Evolutionary conservation across 768 basidiomycete genomes (phyloP), one percentile per base, ranked within the genome.

Genomic region (Tricholoma saponaceum): DNA sequence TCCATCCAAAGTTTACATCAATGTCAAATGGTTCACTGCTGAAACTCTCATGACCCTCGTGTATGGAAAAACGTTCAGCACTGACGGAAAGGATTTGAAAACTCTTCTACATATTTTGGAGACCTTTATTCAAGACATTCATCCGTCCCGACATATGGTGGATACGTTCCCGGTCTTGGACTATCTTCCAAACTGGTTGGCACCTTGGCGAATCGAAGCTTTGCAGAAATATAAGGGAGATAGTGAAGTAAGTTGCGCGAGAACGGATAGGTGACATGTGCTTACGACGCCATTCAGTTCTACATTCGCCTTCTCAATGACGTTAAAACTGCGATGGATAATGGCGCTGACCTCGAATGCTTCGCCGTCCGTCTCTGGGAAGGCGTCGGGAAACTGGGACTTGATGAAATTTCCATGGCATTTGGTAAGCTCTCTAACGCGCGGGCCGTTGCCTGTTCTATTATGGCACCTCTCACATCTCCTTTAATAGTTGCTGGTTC

Each of bases 71-170:
- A 59, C 66, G 13, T 51, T 69, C 13, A 49, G 18, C 1, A 61
- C 62, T 30, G 65, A 69, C 57, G 64, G 60, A 43, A 52, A 60
- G 22, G 69, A 70, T 46, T 59, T 69, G 10, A 43, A 35, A 28
- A 55, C 56, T 3, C 57, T 70, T 18, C 51, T 62, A 5, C 25
- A 22, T 23, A 61, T 70, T 4, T 52, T 70, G 26, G 61, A 62
- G 10, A 63, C 60, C 37, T 69, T 70, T 53, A 57, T 66, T 30
- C 30, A 53, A 6, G 63, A 69, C 43, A 64, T 57, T 35, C 58
- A 61, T 57, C 66, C 67, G 25, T 56, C 56, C 12, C 53, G 53
- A 1, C 56, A 61, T 46, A 30, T 58, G 3, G 60, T 61, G 1
- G 60, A 61, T 49, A 58, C 39, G 3, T 58, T 61, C 30, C 60